Evolutionary conservation across 495 filamentous ascomycete species (phyloP), one percentile per base, ranked within the genome.

Genomic region (Penicillium subrubescens): DNA sequence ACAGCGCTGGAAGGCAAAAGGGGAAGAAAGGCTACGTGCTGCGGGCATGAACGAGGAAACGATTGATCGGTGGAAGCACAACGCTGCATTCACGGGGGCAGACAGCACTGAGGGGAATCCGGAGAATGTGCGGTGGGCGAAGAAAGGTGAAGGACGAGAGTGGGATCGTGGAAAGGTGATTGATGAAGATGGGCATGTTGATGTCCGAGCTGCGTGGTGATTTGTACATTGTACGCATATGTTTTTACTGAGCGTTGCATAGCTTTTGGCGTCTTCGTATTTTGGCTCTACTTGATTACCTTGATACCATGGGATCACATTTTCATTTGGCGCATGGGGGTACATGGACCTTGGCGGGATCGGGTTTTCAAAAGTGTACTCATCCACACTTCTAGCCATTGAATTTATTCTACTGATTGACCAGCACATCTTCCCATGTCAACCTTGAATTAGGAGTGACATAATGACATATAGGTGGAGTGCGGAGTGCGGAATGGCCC

Each of bases 121-220:
- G 59, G 89, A 89, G 34, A 86, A 92, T 71, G 90, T 96, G 14
- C 83, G 76, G 65, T 99, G 95, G 94, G 82, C 83, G 50, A 90
- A 88, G 72, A 86, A 84, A 51, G 94, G 92, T 0, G 90, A 92
- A 64, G 82, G 86, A n/a, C 85, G 92, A 39, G 94, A 96, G 71
- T 97, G 94, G 94, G 94, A 98, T 83, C 82, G 88, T 8, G 91
- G 91, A 19, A 97, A 97, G 71, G 86, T 92, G 35, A 76, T 92
- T 39, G 85, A 88, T 64, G 84, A 82, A 14, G 83, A 90, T 59
- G 89, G 88, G 1, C 77, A 84, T 64, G 80, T 86, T 60, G 77
- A 81, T 58, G 71, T 88, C 23, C 82, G 81, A 59, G 82, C 84
- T 27, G 55, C 69, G 57, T 84, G 82, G 82, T 80, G 75, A 64